A percentile compares a stretch with the other conserved stretches of the same genome.
Evolutionary conservation across 768 basidiomycete species (phyloP).

Genomic region (Mycena polygramma): DNA sequence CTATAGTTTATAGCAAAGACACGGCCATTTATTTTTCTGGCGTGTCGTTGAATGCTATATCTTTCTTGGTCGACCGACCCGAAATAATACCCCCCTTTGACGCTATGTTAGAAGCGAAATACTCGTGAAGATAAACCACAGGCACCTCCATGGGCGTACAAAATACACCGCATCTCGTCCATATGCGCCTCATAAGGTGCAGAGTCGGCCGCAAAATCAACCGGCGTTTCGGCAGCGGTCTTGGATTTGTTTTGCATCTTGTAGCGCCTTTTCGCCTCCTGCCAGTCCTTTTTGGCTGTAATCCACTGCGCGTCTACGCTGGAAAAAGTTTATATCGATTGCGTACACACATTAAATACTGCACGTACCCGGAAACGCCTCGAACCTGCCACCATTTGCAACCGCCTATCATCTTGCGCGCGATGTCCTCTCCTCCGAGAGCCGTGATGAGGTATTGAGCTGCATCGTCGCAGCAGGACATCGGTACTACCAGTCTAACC

Average conservation of each 20-base stretch:
- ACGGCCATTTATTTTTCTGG: constrained; percentile 93
- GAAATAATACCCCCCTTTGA: constrained; percentile 84
- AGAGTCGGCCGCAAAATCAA: constrained; percentile 45
- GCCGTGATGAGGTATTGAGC: constrained; percentile 80
- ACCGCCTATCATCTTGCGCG: constrained; percentile 83
- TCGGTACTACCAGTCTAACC: constrained; percentile 77
- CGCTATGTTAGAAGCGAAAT: not conserved
- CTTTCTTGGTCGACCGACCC: constrained; percentile 85
- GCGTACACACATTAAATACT: no score
- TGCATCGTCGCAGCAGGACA: constrained; percentile 81
- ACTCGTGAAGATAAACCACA: constrained; percentile 12
- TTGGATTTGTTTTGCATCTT: constrained; percentile 60
- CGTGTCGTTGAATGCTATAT: constrained; percentile 85
- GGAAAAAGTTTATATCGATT: constrained; percentile 28
- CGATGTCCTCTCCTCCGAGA: constrained; percentile 86
- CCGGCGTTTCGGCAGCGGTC: constrained; percentile 35
- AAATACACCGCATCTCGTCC: constrained; percentile 88
- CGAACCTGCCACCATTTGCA: constrained; percentile 99
- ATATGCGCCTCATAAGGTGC: constrained; percentile 74
- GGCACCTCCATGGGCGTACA: constrained; percentile 84
- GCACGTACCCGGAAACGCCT: constrained; percentile 74
- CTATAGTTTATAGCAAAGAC: constrained; percentile 88
- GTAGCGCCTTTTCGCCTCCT: constrained; percentile 70
- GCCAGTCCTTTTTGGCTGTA: constrained; percentile 86
- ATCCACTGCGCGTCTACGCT: constrained; percentile 93